phyloP scores from a whole-genome alignment of 2,329 filamentous ascomycete genomes.

The Aspergillus candidus region DNA sequence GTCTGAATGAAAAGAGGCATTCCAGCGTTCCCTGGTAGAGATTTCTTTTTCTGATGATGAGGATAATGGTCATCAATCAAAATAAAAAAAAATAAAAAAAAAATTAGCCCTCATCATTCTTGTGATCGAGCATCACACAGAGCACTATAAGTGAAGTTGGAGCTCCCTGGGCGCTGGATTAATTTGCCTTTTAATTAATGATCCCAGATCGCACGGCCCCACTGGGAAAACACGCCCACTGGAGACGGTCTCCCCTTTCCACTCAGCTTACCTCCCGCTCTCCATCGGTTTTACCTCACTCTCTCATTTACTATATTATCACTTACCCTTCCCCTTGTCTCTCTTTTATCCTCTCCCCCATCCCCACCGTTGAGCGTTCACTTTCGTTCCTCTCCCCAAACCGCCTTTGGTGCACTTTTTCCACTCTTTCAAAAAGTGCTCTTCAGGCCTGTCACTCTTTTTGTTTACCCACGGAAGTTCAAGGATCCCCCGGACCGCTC shows the following conservation, averaged over 20 bases:
- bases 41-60: no score
- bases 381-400: constrained; percentile 13
- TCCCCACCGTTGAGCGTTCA: constrained; percentile 8
- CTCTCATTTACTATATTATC: constrained; percentile 17
- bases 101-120: no score
- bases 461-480: constrained; percentile 16
- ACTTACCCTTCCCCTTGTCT: constrained; percentile 10
- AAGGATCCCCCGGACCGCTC: constrained; percentile 10
- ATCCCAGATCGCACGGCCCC: constrained; percentile 16
- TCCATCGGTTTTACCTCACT: neutral
- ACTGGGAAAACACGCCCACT: constrained; percentile 10
- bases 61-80: no score
- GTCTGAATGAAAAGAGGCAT: no score
- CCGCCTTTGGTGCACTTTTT: constrained; percentile 21
- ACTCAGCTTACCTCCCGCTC: constrained; percentile 8
- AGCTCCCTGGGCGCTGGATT: constrained; percentile 4
- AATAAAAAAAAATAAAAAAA: no score
- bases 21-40: no score
- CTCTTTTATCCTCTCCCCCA: constrained; percentile 11
- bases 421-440: constrained; percentile 29
- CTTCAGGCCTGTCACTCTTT: constrained; percentile 29
- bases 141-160: neutral
- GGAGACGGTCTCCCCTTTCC: constrained; percentile 10
- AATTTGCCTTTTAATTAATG: constrained; percentile 18
- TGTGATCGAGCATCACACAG: no score